A percentile compares a stretch with the other conserved stretches of the same genome.
Evolutionary conservation across 208 protist species (phyloP).

Genomic region (Pavlovales sp.): DNA sequence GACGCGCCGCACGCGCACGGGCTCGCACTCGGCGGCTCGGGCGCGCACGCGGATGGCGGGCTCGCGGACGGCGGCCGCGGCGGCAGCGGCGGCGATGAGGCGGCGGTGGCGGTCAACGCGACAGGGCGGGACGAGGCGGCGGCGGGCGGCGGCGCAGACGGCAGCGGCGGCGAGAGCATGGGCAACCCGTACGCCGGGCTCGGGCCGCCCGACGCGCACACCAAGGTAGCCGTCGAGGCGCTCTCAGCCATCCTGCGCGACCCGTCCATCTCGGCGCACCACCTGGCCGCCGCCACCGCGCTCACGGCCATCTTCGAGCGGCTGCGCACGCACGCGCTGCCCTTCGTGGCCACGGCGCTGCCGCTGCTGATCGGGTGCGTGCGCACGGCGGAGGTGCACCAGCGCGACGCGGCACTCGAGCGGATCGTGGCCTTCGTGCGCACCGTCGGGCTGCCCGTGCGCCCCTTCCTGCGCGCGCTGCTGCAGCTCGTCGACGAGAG

Average conservation of each 20-base stretch:
- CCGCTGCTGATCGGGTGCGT: conserved; percentile 63
- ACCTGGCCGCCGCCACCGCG: conserved; percentile 67
- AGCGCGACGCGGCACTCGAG: conserved; percentile 28
- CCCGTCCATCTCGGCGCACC: conserved; percentile 66
- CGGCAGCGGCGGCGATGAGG: background rate
- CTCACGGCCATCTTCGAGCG: conserved; percentile 75
- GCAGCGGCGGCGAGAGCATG: background rate
- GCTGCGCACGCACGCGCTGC: conserved; percentile 71
- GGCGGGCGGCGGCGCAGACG: too few species aligned
- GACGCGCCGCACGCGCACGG: background rate
- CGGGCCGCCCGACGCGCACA: conserved; percentile 72
- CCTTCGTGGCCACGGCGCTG: conserved; percentile 76
- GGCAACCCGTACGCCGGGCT: background rate
- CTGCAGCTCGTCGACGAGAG: conserved; percentile 53
- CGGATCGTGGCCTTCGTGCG: conserved; percentile 65
- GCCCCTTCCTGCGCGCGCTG: conserved; percentile 57
- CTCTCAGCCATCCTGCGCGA: conserved; percentile 77
- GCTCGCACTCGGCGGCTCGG: background rate
- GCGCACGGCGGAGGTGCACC: background rate
- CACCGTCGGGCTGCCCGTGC: conserved; percentile 75
- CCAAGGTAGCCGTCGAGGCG: conserved; percentile 69
- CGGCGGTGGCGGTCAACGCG: background rate
- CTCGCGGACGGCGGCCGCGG: too few species aligned
- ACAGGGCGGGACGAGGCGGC: too few species aligned
- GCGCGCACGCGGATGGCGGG: too few species aligned